Percentiles rank a stretch among this genome's conserved stretches.
Evolutionary conservation across 208 protist species (phyloP).

Genomic region (Wallacemonas sp.): DNA sequence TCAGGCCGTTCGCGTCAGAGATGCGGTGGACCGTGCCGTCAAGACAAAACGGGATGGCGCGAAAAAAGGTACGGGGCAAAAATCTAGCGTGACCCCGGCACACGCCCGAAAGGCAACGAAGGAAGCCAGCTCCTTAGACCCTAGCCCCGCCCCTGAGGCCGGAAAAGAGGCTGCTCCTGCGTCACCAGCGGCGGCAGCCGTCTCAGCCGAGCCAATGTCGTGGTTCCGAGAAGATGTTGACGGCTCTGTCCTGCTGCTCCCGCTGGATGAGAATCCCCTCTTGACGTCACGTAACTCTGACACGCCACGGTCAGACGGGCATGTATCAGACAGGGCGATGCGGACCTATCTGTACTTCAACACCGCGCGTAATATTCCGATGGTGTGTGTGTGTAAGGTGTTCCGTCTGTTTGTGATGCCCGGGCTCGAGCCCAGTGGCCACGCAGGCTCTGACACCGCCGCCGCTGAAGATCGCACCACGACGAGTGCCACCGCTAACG

Average conservation of each 20-base stretch:
- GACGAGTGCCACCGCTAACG: no score
- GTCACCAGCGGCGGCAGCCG: no score
- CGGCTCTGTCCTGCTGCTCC: constrained; percentile 23
- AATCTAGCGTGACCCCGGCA: no score
- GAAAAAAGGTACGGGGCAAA: no score
- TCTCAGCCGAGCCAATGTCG: constrained; percentile 1
- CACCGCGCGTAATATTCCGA: constrained; percentile 33
- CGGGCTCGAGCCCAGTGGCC: constrained; percentile 14
- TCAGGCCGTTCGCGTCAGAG: not conserved
- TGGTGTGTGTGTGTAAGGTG: constrained; percentile 59
- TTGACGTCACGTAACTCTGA: not conserved
- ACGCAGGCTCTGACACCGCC: not conserved
- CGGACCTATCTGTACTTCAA: constrained; percentile 55
- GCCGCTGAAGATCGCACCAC: not conserved
- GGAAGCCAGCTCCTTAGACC: no score
- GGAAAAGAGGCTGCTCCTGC: no score
- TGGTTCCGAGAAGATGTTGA: constrained; percentile 22
- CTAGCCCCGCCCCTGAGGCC: no score
- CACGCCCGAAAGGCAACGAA: not conserved
- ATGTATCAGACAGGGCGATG: constrained; percentile 28
- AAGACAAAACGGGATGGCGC: constrained; percentile 12
- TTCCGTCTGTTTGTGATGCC: constrained; percentile 53
- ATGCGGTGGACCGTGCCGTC: constrained; percentile 2
- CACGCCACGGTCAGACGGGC: not conserved
- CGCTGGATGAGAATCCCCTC: not conserved